A percentile compares a stretch with the other conserved stretches of the same genome.
Conservation (phyloP, 768 basidiomycete genomes). For the Phanerodontia chrysosporium region DNA sequence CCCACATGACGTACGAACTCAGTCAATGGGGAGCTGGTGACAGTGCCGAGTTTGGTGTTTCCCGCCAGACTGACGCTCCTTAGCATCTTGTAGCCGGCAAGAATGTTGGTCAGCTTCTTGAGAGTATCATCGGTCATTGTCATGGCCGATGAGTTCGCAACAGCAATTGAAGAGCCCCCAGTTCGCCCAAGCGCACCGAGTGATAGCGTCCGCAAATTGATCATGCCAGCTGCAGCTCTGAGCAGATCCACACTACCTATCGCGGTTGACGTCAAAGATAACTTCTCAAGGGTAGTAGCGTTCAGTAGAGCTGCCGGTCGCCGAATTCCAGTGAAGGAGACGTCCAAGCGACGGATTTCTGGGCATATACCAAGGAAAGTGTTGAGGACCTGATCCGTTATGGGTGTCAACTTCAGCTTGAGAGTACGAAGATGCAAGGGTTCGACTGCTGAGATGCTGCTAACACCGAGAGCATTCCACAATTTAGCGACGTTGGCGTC, state of each 20-base stretch:
- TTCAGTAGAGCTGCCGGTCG: conserved; percentile 26
- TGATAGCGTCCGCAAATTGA: conserved; percentile 43
- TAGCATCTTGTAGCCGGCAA: conserved; percentile 35
- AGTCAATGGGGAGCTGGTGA: conserved; percentile 33
- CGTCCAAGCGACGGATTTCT: conserved; percentile 48
- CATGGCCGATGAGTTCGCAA: conserved; percentile 45
- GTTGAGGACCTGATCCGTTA: conserved; percentile 48
- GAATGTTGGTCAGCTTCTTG: conserved; percentile 35
- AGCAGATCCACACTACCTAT: conserved; percentile 39
- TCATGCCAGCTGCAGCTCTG: conserved; percentile 33
- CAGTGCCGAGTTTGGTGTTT: conserved; percentile 54
- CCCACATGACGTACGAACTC: conserved; percentile 51
- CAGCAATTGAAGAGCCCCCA: conserved; percentile 38
- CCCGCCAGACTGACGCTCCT: conserved; percentile 59
- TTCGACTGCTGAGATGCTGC: neutral
- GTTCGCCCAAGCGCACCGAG: conserved; percentile 56
- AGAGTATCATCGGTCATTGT: conserved; percentile 54
- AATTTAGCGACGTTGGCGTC: conserved; percentile 51
- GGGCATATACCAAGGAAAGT: conserved; percentile 44
- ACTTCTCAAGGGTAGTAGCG: conserved; percentile 44
- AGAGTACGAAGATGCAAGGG: conserved; percentile 40
- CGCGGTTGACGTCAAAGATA: conserved; percentile 57
- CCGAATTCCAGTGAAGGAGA: conserved; percentile 58
- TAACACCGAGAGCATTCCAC: conserved; percentile 18
- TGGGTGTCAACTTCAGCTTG: conserved; percentile 51